Base-by-base conservation (phyloP, 1,139 yeast species). In the Pneumocystis canis region DNA sequence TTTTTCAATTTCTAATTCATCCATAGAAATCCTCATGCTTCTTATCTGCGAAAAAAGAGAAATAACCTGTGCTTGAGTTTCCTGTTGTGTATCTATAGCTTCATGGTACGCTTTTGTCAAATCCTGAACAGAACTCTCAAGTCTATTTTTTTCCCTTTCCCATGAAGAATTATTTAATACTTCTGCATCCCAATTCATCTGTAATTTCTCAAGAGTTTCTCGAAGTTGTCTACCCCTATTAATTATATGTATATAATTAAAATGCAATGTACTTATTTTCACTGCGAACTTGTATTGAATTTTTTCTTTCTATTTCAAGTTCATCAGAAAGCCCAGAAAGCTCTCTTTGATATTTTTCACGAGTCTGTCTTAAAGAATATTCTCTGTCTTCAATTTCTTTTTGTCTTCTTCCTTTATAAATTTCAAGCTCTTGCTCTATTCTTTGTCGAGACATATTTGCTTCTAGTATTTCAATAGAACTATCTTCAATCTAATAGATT, bases 401-500 rank as follows among this genome's bases (percentile, higher is more conserved):
- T 11, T 39, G 37, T 16, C 56, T 61, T 47, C 41, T 60, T 16
- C 40, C 58, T 18, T 63, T 63, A 59, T 61, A 58, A 53, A 58
- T 58, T n/a, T 59, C 74, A 47, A 84, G 72, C 69, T 84, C 87
- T 30, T 82, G 84, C 59, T 78, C 71, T 32, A 78, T 65, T 20
- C 80, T 68, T 40, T 70, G 70, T 60, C 76, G 78, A 37, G 79
- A 76, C 61, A 80, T 80, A 61, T 79, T 76, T 57, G 81, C 69
- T 68, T 82, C 82, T 40, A 79, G 76, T 37, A 85, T 73, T 66
- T 84, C 84, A 65, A 82, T 78, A 1, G 77, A 75, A 65, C 80
- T 82, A 63, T 84, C 89, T 65, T 83, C 84, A 28, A 86, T 28
- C 54, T 47, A 47, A 47, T 1, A 47, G 20, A 47, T 11, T 47